Evolutionary conservation across 73 alveolate species (phyloP), one percentile per base, ranked within the genome.

Genomic region (Tetrahymena elliotti): DNA sequence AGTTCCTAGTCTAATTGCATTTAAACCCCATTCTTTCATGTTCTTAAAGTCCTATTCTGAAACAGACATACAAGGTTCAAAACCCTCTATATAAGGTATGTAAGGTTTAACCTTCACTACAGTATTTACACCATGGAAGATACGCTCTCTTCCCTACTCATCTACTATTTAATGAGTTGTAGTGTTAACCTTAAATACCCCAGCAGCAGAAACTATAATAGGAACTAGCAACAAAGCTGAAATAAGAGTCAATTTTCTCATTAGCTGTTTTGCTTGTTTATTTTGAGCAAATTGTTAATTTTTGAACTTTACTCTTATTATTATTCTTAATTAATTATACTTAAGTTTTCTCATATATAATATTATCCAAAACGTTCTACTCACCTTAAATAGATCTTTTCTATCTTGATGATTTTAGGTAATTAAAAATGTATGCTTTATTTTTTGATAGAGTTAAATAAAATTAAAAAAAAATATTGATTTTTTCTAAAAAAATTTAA

Each of bases 101-200:
- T 94, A 94, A 31, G 96, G 96, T 8, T 96, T 92, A n/a, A 41
- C 53, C 93, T 94, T 94, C 6, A 88, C 95, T 0, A 94, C 96
- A 18, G 82, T 38, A 27, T 94, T 94, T 9, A 94, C 95, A 36
- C 96, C 96, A 33, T 94, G 96, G 96, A 94, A 94, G 22, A 94
- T 84, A 18, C 92, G 52, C 33, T 94, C 54, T 41, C 96, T 83
- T 13, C 96, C 96, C 11, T 36, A 83, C 33, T 54, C 93, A 33
- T 83, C 96, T 27, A 33, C 93, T 20, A 94, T 38, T 40, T 84
- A 40, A 33, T 84, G 34, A 33, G 94, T 84, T n/a, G 34, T n/a
- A 4, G 53, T 22, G 82, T 84, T 40, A 33, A 84, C 94, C 27
- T 40, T 84, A n/a, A 84, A 68, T 27, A 24, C 88, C n/a, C 88